phyloP scores from a whole-genome alignment of 352 stramenopile genomes.

The Globisporangium perplexum region DNA sequence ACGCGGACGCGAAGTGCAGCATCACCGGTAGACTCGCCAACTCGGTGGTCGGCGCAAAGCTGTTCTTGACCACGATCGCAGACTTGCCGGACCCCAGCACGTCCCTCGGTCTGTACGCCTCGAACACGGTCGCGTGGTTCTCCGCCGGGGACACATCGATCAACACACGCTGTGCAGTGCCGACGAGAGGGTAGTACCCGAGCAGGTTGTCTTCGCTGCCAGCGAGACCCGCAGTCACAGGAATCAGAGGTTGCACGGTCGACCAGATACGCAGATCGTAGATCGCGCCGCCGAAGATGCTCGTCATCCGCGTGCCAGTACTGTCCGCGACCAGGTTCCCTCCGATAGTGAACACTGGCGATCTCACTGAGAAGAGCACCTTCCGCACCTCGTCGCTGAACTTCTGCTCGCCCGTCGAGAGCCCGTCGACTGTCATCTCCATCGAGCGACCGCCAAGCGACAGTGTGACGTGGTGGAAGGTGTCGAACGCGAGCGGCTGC shows the following conservation, averaged over 20 bases:
- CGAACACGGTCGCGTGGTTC: conserved; percentile 65
- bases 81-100: conserved; percentile 1
- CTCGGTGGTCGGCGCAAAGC: conserved; percentile 21
- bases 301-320: conserved; percentile 13
- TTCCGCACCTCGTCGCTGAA: conserved; percentile 20
- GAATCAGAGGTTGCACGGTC: conserved; percentile 8
- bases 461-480: conserved; percentile 62
- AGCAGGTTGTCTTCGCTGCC: conserved; percentile 42
- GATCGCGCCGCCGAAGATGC: conserved; percentile 57
- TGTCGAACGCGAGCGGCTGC: conserved; percentile 30
- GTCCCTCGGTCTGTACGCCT: conserved; percentile 23
- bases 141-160: conserved; percentile 64
- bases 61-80: conserved; percentile 10
- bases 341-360: conserved; percentile 40
- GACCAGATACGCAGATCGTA: conserved; percentile 73
- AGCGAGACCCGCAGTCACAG: conserved; percentile 16
- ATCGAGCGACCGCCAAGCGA: conserved; percentile 31
- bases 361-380: conserved; percentile 18
- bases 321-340: conserved; percentile 34
- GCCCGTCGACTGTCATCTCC: conserved; percentile 40
- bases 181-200: conserved; percentile 74
- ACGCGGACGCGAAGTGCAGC: conserved; percentile 28
- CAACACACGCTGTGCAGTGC: conserved; percentile 51
- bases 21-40: conserved; percentile 32
- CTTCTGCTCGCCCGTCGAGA: conserved; percentile 25